phyloP scores from a whole-genome alignment of 768 basidiomycete genomes.

The Inosperma sp. region DNA sequence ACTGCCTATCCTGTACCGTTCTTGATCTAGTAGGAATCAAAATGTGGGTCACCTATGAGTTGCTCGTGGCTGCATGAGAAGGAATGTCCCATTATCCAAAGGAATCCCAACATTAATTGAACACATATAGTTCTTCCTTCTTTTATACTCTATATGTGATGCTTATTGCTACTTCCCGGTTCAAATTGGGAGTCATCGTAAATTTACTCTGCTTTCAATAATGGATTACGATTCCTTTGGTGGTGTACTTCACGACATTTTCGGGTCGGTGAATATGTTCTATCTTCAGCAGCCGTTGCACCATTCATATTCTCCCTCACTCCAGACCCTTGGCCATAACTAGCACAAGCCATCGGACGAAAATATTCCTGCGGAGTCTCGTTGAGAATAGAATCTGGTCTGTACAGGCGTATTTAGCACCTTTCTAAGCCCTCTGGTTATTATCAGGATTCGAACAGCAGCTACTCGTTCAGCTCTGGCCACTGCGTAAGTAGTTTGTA shows the following conservation, averaged over 20 bases:
- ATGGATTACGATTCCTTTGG: constrained; percentile 83
- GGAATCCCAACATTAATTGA: constrained; percentile 1
- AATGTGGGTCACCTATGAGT: too few species aligned
- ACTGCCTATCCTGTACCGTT: background rate
- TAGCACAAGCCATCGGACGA: constrained; percentile 87
- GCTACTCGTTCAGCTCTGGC: constrained; percentile 75
- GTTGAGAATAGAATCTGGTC: constrained; percentile 59
- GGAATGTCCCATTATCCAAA: constrained; percentile 5
- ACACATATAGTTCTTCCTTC: background rate
- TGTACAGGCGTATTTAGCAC: constrained; percentile 71
- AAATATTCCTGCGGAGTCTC: constrained; percentile 79
- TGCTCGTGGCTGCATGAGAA: constrained; percentile 1
- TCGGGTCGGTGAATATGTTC: constrained; percentile 55
- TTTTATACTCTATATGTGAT: constrained; percentile 1
- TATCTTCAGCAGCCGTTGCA: constrained; percentile 5
- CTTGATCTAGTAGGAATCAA: constrained; percentile 6
- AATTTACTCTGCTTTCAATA: constrained; percentile 9
- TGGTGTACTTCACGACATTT: constrained; percentile 75
- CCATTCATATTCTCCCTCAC: background rate
- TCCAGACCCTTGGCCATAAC: constrained; percentile 79
- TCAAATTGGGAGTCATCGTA: constrained; percentile 4
- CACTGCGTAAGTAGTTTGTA: constrained; percentile 53
- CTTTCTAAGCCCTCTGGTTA: constrained; percentile 86
- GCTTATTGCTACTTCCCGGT: background rate
- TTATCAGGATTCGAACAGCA: constrained; percentile 74